A percentile compares a stretch with the other conserved stretches of the same genome.
Conservation (phyloP, 495 filamentous ascomycete genomes). For the Jackrogersella minutella region DNA sequence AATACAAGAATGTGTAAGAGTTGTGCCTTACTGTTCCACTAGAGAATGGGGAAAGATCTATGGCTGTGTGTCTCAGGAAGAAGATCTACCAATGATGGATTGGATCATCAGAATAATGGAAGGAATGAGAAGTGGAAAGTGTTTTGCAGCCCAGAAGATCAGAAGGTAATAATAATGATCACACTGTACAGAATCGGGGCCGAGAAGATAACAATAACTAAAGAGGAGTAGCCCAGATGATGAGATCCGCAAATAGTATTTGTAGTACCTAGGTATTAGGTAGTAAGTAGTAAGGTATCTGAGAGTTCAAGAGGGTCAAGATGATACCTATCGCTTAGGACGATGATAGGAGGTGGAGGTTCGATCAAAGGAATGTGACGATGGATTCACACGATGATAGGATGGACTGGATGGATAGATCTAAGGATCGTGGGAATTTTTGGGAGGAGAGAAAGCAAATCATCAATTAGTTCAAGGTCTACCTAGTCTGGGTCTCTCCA, state of each 20-base stretch:
- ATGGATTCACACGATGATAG: conserved; percentile 3
- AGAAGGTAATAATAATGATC: not conserved
- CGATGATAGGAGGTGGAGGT: conserved; percentile 15
- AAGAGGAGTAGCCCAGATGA: not conserved
- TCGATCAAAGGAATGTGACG: conserved; percentile 8
- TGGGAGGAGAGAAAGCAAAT: conserved; percentile 11
- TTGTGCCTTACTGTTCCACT: conserved; percentile 13
- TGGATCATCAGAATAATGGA: no score
- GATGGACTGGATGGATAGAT: not conserved
- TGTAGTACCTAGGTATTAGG: no score
- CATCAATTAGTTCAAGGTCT: conserved; percentile 5
- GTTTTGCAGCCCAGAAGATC: not conserved
- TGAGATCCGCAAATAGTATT: not conserved
- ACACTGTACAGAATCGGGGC: not conserved
- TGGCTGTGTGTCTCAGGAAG: conserved; percentile 28
- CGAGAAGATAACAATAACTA: not conserved
- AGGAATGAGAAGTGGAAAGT: not conserved
- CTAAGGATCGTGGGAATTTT: conserved; percentile 25
- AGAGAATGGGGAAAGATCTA: conserved; percentile 9
- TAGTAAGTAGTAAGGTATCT: not conserved
- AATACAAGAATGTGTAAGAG: not conserved
- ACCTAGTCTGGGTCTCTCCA: not conserved
- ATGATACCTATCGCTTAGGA: conserved; percentile 14
- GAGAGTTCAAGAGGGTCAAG: not conserved
- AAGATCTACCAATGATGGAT: not conserved